Evolutionary conservation across 2,329 filamentous ascomycete species (phyloP), one percentile per base, ranked within the genome.

Genomic region (Fusarium tuaranense): DNA sequence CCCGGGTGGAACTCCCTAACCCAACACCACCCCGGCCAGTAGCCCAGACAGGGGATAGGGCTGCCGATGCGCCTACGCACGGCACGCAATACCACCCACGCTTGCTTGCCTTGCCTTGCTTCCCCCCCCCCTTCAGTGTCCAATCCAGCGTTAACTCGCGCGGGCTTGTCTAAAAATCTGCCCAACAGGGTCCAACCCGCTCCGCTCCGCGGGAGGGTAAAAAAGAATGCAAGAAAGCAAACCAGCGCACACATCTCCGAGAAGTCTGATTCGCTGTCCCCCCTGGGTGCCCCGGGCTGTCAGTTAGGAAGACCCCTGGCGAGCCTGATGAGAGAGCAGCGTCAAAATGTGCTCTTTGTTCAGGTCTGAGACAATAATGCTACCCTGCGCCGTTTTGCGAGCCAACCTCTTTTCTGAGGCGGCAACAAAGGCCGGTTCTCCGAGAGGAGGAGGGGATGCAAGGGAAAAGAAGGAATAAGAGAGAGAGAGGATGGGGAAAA

Each of bases 301-400:
- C 46, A 48, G 14, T 44, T 22, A 27, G 10, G 14, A 46, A 30
- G 44, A 51, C 25, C 46, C 51, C 51, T 55, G 51, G 27, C n/a
- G 12, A 22, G 39, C 10, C 39, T 44, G 39, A 44, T 20, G n/a
- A 44, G 39, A 44, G 39, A 44, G 3, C 10, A 32, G 32, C n/a
- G n/a, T 39, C 36, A 7, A 44, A 20, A 20, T 48, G 46, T 48
- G 44, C 22, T 22, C 46, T 27, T 25, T 51, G 44, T 12, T 51
- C 46, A 51, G 25, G 46, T 51, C 27, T 46, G 39, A 34, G 27
- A 34, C 59, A 32, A 32, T 7, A 36, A 62, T 62, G 27, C 39
- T 34, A 62, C 59, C 39, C 59, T 62, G 59, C 30, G 38, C 27
- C 27, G 59, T 48, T 62, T 62, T 39, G 57, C 27, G 20, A 22